Conservation (phyloP, 495 filamentous ascomycete genomes). For the Aspergillus bridgeri region DNA sequence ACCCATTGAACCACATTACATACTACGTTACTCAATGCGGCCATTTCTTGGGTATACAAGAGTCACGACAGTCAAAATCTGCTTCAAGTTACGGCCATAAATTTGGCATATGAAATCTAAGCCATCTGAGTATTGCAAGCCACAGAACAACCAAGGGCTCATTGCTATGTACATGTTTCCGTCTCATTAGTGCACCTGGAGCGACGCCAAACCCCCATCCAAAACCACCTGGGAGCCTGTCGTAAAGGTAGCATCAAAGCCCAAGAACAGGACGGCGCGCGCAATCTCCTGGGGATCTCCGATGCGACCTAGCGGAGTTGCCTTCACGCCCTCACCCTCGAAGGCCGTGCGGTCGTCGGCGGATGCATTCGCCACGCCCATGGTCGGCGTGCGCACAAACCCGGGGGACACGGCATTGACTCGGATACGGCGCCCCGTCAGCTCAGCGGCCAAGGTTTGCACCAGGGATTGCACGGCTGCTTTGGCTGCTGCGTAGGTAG, state of each 20-base stretch:
- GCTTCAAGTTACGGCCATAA: no score
- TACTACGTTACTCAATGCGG: no score
- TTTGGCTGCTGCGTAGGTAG: conserved; percentile 4
- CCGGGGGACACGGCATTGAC: conserved; percentile 12
- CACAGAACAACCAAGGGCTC: not conserved
- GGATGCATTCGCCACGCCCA: conserved; percentile 7
- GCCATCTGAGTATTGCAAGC: no score
- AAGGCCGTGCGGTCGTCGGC: conserved; percentile 5
- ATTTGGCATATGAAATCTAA: no score
- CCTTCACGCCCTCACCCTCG: conserved; percentile 5
- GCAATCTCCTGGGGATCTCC: conserved; percentile 8
- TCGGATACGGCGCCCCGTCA: conserved; percentile 1
- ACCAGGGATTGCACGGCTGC: conserved; percentile 8
- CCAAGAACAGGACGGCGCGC: conserved; percentile 8
- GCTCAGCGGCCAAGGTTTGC: conserved; percentile 10
- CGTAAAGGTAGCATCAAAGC: conserved; percentile 11
- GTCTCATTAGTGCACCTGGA: not conserved
- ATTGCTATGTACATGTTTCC: not conserved
- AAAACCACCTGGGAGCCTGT: conserved; percentile 5
- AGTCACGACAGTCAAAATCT: no score
- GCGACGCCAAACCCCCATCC: conserved; percentile 6
- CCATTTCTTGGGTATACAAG: no score
- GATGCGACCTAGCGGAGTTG: conserved; percentile 6
- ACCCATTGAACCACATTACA: not conserved
- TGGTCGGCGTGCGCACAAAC: conserved; percentile 11